These are phyloP conservation scores for Cercospora sojina DNA, from an alignment of 2,329 filamentous ascomycete genomes.

Conservation along the genomic window DNA sequence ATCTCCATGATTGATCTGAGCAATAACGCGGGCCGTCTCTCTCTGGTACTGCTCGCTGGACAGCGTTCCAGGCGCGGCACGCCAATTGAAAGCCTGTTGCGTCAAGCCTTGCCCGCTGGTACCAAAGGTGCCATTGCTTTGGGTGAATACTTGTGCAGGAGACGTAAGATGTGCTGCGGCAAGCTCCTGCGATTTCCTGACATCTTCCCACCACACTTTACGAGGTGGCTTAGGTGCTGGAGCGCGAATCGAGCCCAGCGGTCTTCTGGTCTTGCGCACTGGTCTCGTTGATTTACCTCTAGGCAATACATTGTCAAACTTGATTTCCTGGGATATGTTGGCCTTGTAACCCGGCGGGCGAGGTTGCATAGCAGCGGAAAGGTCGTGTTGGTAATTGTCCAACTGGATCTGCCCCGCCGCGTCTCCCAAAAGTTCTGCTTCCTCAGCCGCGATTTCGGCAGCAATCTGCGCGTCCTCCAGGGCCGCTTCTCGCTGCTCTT, in stretches of 20 bases:
- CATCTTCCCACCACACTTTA: slow-evolving; percentile 16
- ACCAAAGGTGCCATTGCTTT: slow-evolving; percentile 19
- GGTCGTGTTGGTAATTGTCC: slow-evolving; percentile 27
- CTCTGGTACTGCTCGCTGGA: slow-evolving; percentile 8
- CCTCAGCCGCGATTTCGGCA: slow-evolving; percentile 10
- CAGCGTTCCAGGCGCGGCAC: slow-evolving; percentile 1
- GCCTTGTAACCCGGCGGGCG: neutral
- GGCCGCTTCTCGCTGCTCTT: neutral
- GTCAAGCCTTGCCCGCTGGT: slow-evolving; percentile 9
- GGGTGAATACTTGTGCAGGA: slow-evolving; percentile 15
- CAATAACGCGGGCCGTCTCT: slow-evolving; percentile 6
- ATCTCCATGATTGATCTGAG: neutral
- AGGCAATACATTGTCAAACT: slow-evolving; percentile 6
- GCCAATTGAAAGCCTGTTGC: slow-evolving; percentile 1
- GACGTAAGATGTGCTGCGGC: slow-evolving; percentile 18
- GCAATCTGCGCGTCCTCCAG: slow-evolving; percentile 2
- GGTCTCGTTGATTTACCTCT: neutral
- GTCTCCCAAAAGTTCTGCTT: slow-evolving; percentile 1
- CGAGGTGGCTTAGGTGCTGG: slow-evolving; percentile 4
- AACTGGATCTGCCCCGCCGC: slow-evolving; percentile 26
- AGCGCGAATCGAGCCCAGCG: slow-evolving; percentile 15
- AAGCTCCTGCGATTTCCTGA: neutral
- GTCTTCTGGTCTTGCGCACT: slow-evolving; percentile 12
- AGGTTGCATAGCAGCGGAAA: slow-evolving; percentile 11
- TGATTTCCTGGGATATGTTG: neutral